phyloP scores from a whole-genome alignment of 768 basidiomycete genomes.

The Dendrothele bispora region DNA sequence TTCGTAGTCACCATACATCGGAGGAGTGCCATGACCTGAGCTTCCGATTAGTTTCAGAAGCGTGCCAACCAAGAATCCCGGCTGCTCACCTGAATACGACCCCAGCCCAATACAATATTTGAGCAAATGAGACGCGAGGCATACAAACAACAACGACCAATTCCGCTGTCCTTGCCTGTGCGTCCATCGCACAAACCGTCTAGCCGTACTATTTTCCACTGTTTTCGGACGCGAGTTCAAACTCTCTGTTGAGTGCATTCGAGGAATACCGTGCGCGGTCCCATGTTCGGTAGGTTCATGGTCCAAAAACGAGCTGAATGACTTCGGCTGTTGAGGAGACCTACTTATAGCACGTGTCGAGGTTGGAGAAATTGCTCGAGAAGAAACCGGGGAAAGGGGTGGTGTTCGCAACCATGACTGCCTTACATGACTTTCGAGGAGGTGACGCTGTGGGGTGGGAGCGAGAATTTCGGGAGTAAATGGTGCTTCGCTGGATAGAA shows the following conservation, averaged over 20 bases:
- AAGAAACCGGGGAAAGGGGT: conserved; percentile 46
- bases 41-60: conserved; percentile 2
- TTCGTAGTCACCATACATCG: conserved; percentile 91
- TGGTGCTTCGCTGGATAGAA: not conserved
- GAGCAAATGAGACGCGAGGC: conserved; percentile 55
- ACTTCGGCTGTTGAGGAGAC: conserved; percentile 16
- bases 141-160: conserved; percentile 57
- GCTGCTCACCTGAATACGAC: conserved; percentile 74
- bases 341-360: conserved; percentile 26
- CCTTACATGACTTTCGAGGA: conserved; percentile 58
- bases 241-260: conserved; percentile 9
- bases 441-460: conserved; percentile 65
- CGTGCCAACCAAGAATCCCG: not conserved
- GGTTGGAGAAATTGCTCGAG: conserved; percentile 46
- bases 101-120: conserved; percentile 75
- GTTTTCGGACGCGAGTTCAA: conserved; percentile 21
- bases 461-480: conserved; percentile 50
- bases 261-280: not conserved
- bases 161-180: conserved; percentile 60
- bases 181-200: conserved; percentile 79
- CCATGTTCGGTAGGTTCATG: conserved; percentile 18
- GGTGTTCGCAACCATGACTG: conserved; percentile 59
- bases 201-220: conserved; percentile 42
- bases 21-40: conserved; percentile 69
- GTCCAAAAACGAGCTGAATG: conserved; percentile 44